phyloP scores from a whole-genome alignment of 192 early-diverging fungal species.

The Entrophospora sp. region DNA sequence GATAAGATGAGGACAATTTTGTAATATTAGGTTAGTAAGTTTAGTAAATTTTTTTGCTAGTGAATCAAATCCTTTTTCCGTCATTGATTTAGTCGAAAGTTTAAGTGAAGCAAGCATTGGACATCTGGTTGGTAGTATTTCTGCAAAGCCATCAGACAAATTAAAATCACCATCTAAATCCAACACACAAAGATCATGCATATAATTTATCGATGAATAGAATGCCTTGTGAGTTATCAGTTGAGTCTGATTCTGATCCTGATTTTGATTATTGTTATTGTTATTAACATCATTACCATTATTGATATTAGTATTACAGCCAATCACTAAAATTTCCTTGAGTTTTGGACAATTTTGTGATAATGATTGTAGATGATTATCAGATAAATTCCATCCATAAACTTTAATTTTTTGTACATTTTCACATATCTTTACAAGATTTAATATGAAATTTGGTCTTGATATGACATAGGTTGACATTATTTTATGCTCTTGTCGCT shows the following conservation, averaged over 20 bases:
- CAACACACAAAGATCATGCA: not conserved
- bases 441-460: slow-evolving; percentile 17
- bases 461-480: not conserved
- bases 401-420: slow-evolving; percentile 20
- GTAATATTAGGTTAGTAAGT: no score
- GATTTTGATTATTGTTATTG: no score
- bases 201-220: not conserved
- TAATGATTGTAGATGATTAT: slow-evolving; percentile 9
- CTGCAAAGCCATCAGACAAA: slow-evolving; percentile 11
- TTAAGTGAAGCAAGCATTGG: not conserved
- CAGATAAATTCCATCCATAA: slow-evolving; percentile 23
- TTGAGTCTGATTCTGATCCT: no score
- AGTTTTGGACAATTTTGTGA: not conserved
- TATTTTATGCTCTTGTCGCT: not conserved
- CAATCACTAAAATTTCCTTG: slow-evolving; percentile 20
- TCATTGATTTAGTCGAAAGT: not conserved
- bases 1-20: slow-evolving; percentile 1
- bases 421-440: slow-evolving; percentile 23
- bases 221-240: not conserved
- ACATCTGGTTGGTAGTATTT: not conserved
- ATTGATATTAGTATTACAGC: slow-evolving; percentile 7
- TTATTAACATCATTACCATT: no score
- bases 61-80: not conserved
- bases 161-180: slow-evolving; percentile 16
- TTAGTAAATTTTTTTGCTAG: not conserved